Conservation (phyloP, 1,284 basidiomycete genomes). For the Boletus sp. region DNA sequence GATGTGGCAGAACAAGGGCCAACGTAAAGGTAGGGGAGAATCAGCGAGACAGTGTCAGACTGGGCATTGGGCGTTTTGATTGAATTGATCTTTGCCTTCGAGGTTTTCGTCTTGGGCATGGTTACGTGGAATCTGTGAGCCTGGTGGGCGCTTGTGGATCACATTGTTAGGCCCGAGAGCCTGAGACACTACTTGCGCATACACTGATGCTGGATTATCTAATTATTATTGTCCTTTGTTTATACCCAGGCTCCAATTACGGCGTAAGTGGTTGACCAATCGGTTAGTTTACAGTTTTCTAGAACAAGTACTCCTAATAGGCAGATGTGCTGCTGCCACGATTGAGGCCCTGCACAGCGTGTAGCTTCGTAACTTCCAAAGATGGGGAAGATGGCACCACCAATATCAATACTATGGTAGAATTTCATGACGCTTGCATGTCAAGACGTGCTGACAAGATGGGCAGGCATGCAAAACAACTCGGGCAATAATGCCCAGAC, state of each 20-base stretch:
- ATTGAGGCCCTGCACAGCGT: no score
- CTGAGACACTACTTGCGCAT: no score
- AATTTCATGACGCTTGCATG: not conserved
- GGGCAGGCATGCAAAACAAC: not conserved
- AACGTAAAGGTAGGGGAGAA: conserved; percentile 14
- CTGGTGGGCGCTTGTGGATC: no score
- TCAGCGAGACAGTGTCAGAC: conserved; percentile 2
- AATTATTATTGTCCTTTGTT: no score
- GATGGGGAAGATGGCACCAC: not conserved
- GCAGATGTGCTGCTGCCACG: no score
- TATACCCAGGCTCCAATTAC: no score
- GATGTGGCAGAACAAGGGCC: conserved; percentile 11
- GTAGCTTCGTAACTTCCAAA: no score
- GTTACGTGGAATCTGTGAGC: not conserved
- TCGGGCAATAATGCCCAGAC: not conserved
- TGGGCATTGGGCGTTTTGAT: not conserved
- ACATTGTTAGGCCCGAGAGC: no score
- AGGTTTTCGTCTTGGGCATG: not conserved
- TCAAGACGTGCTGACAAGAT: not conserved
- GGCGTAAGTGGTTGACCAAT: no score
- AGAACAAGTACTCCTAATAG: no score
- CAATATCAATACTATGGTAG: not conserved
- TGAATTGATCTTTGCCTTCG: not conserved
- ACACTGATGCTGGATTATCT: no score
- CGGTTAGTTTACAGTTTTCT: no score